Conservation (phyloP, 352 stramenopile species). For the Phytophthora sp. region DNA sequence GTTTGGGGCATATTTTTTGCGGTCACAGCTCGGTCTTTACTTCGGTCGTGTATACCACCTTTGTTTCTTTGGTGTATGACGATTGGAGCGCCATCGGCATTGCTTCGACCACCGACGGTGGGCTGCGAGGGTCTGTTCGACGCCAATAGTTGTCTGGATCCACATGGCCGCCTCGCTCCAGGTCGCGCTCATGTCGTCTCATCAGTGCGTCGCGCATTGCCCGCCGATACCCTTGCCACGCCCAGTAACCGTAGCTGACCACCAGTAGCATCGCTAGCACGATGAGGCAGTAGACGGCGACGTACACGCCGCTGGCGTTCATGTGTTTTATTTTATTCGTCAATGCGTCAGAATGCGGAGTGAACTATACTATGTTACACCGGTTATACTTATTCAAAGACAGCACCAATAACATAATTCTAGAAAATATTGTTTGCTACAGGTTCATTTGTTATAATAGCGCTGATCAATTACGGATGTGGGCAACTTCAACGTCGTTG, state of each 20-base stretch:
- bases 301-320: slow-evolving; percentile 27
- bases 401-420: too few relatives aligned
- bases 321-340: slow-evolving; percentile 7
- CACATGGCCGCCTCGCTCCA: slow-evolving; percentile 29
- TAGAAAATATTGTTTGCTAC: background rate
- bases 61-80: slow-evolving; percentile 8
- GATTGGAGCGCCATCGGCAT: slow-evolving; percentile 16
- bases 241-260: slow-evolving; percentile 31
- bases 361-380: background rate
- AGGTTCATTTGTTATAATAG: background rate
- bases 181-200: slow-evolving; percentile 38
- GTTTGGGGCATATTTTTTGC: background rate
- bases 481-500: slow-evolving; percentile 17
- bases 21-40: slow-evolving; percentile 19
- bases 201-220: slow-evolving; percentile 35
- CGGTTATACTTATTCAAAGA: background rate
- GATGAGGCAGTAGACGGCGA: slow-evolving; percentile 41
- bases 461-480: slow-evolving; percentile 16
- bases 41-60: slow-evolving; percentile 9
- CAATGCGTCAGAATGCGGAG: too few relatives aligned
- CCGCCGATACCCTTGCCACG: slow-evolving; percentile 33
- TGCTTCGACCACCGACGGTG: slow-evolving; percentile 14
- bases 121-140: slow-evolving; percentile 19
- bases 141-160: slow-evolving; percentile 37
- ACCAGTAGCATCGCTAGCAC: slow-evolving; percentile 39